Evolutionary conservation across 768 basidiomycete species (phyloP).

Genomic region (Mycena capillaripes): DNA sequence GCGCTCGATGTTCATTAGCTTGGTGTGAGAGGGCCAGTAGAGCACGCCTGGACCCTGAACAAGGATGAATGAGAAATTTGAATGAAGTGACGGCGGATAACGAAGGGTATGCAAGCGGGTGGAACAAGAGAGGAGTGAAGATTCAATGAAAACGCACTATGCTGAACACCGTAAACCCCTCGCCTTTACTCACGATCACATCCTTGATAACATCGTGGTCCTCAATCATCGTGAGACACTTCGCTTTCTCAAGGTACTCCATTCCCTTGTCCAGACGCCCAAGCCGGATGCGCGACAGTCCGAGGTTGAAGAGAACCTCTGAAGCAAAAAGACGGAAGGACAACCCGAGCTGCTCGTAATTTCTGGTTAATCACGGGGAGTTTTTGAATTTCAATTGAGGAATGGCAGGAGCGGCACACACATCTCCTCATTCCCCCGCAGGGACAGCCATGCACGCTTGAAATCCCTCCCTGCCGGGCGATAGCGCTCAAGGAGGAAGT

Average conservation of each 20-base stretch:
- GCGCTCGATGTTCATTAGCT: constrained; percentile 2
- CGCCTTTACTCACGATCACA: constrained; percentile 7
- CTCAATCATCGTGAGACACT: not conserved
- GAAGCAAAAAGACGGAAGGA: constrained; percentile 24
- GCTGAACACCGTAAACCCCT: constrained; percentile 30
- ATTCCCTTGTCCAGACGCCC: constrained; percentile 22
- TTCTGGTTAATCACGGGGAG: not conserved
- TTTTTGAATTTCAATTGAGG: too few relatives aligned
- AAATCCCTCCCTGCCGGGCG: constrained; percentile 19
- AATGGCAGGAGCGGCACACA: not conserved
- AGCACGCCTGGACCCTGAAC: constrained; percentile 17
- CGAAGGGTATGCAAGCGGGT: not conserved
- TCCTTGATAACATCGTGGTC: constrained; percentile 30
- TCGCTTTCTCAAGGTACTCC: constrained; percentile 19
- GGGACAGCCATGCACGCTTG: constrained; percentile 15
- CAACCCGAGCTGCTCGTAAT: constrained; percentile 27
- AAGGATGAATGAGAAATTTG: not conserved
- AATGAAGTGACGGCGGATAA: too few relatives aligned
- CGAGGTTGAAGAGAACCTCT: constrained; percentile 29
- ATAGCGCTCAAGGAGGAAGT: constrained; percentile 26
- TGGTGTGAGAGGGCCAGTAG: constrained; percentile 15
- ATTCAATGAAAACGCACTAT: constrained; percentile 9
- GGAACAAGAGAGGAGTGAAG: not conserved
- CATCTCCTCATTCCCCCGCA: constrained; percentile 30
- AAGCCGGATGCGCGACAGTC: constrained; percentile 14